phyloP scores from a whole-genome alignment of 495 filamentous ascomycete species.

The Penicillium paradoxum region DNA sequence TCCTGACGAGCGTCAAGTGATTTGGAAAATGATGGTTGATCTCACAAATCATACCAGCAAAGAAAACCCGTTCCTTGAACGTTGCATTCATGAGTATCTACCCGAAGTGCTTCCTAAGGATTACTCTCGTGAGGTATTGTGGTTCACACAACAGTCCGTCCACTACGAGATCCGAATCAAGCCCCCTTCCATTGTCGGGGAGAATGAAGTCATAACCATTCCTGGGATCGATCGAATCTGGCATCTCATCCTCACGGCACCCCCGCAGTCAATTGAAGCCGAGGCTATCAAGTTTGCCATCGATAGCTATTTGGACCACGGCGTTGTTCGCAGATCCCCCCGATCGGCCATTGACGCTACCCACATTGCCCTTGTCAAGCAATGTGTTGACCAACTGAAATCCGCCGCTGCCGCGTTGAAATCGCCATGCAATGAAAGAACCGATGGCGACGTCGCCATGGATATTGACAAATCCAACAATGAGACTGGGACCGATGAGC shows the following conservation, averaged over 20 bases:
- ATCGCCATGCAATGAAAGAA: slow-evolving; percentile 32
- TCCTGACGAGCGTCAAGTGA: slow-evolving; percentile 50
- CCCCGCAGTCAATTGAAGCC: slow-evolving; percentile 62
- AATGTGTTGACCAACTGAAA: slow-evolving; percentile 71
- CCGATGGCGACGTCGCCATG: slow-evolving; percentile 46
- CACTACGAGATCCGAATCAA: slow-evolving; percentile 44
- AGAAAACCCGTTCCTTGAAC: slow-evolving; percentile 59
- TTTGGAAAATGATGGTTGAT: slow-evolving; percentile 62
- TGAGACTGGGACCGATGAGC: slow-evolving; percentile 47
- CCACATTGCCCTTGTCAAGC: slow-evolving; percentile 72
- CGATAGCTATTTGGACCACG: slow-evolving; percentile 64
- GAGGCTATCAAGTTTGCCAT: slow-evolving; percentile 66
- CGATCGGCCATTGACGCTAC: slow-evolving; percentile 55
- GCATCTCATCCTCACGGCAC: slow-evolving; percentile 71
- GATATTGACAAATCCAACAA: slow-evolving; percentile 38
- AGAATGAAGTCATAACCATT: slow-evolving; percentile 47
- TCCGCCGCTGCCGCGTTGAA: slow-evolving; percentile 61
- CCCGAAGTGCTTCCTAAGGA: slow-evolving; percentile 56
- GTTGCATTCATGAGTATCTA: slow-evolving; percentile 62
- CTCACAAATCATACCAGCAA: slow-evolving; percentile 39
- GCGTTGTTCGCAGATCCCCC: slow-evolving; percentile 35
- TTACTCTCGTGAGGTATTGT: slow-evolving; percentile 61
- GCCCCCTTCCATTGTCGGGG: slow-evolving; percentile 31
- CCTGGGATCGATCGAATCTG: slow-evolving; percentile 74
- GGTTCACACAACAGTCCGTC: slow-evolving; percentile 59